A percentile compares a stretch with the other conserved stretches of the same genome.
phyloP scores from a whole-genome alignment of 2,329 filamentous ascomycete genomes.

The Trichocomaceae sp. region DNA sequence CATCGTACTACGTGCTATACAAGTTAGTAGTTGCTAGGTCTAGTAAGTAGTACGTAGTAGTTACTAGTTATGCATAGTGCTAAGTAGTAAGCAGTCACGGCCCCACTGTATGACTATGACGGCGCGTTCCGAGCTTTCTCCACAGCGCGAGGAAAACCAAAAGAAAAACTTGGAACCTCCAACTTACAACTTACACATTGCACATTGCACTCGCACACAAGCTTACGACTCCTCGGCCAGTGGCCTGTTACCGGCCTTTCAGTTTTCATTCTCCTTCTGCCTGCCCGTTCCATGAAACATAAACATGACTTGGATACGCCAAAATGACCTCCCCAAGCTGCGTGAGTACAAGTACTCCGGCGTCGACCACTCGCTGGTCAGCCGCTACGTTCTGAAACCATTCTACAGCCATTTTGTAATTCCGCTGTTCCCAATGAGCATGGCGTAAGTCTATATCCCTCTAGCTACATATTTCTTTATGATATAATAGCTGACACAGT shows the following conservation, averaged over 20 bases:
- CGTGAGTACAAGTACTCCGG: constrained; percentile 92
- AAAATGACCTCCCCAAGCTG: constrained; percentile 79
- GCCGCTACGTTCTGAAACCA: constrained; percentile 90
- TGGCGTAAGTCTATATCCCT: constrained; percentile 58
- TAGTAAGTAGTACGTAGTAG: too few species aligned
- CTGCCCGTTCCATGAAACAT: background rate
- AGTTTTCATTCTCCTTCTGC: background rate
- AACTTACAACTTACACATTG: background rate
- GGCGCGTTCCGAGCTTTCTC: background rate
- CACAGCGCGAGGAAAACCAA: background rate
- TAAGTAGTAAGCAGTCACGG: too few species aligned
- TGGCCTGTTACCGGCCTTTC: background rate
- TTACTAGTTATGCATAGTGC: too few species aligned
- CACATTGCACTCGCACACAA: too few species aligned
- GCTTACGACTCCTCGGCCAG: background rate
- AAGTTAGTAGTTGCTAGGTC: too few species aligned
- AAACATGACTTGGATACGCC: constrained; percentile 87
- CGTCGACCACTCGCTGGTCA: constrained; percentile 83
- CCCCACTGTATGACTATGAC: too few species aligned
- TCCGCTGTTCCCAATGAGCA: constrained; percentile 86
- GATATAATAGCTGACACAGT: background rate
- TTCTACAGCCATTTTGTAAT: constrained; percentile 96
- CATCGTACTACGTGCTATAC: too few species aligned
- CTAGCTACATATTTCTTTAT: background rate
- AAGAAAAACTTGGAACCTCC: background rate